phyloP scores from a whole-genome alignment of 2,329 filamentous ascomycete genomes.

The Trichophaea hybrida region DNA sequence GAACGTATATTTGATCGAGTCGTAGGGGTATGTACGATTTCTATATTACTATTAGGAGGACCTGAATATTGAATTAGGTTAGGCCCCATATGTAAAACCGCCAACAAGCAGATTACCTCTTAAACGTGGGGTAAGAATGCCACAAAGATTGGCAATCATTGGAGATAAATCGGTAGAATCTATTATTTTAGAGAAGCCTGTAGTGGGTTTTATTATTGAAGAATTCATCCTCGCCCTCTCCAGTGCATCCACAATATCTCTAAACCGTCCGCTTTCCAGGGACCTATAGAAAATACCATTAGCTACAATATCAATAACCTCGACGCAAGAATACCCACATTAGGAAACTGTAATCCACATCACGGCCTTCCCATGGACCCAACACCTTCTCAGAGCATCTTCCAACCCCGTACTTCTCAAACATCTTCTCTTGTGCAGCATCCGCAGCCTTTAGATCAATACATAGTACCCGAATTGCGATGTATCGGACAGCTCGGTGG shows the following conservation, averaged over 20 bases:
- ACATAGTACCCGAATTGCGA: constrained; percentile 69
- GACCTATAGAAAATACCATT: constrained; percentile 8
- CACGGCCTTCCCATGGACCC: constrained; percentile 59
- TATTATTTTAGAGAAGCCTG: constrained; percentile 5
- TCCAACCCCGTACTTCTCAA: constrained; percentile 45
- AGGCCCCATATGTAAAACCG: neutral
- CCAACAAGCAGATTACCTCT: constrained; percentile 6
- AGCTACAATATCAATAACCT: constrained; percentile 11
- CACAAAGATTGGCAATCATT: constrained; percentile 20
- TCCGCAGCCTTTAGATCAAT: constrained; percentile 69
- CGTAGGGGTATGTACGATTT: constrained; percentile 51
- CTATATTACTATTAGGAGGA: constrained; percentile 28
- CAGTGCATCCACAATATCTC: constrained; percentile 39
- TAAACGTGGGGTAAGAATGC: constrained; percentile 19
- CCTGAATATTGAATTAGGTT: constrained; percentile 47
- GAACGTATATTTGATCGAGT: constrained; percentile 55
- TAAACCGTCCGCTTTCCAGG: constrained; percentile 26
- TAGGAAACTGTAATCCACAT: constrained; percentile 65
- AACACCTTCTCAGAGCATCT: constrained; percentile 39
- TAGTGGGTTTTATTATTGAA: neutral
- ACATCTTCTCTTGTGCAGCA: constrained; percentile 56
- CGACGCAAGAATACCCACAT: constrained; percentile 39
- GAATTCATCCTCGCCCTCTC: constrained; percentile 29
- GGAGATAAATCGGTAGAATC: constrained; percentile 4
- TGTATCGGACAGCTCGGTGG: constrained; percentile 52